A percentile compares a stretch with the other conserved stretches of the same genome.
Conservation (phyloP, 169 alveolate species). For the Pseudocohnilembus persalinus region DNA sequence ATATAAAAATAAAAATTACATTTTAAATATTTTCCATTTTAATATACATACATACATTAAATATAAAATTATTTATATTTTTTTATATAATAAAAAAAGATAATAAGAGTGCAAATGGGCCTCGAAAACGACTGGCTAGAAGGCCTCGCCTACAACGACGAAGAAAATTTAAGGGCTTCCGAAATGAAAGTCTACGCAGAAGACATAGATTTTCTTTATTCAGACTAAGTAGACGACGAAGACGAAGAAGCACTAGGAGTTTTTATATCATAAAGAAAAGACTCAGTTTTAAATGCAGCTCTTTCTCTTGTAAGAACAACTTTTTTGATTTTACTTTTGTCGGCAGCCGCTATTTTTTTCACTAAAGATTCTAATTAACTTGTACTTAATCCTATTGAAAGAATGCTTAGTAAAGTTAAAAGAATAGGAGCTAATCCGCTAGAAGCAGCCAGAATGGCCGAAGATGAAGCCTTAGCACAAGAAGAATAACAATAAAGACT, state of each 20-base stretch:
- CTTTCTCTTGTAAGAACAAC: slow-evolving; percentile 1
- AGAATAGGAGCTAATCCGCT: slow-evolving; percentile 79
- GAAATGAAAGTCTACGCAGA: not conserved
- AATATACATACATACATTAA: no score
- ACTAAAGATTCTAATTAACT: slow-evolving; percentile 67
- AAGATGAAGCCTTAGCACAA: slow-evolving; percentile 32
- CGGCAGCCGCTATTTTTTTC: slow-evolving; percentile 55
- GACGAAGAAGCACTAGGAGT: not conserved
- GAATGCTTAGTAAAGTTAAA: slow-evolving; percentile 77
- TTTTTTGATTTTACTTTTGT: not conserved
- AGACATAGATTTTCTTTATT: not conserved
- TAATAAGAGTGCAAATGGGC: not conserved
- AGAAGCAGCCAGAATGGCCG: slow-evolving; percentile 55
- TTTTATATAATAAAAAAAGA: no score
- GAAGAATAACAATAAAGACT: slow-evolving; percentile 31
- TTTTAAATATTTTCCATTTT: no score
- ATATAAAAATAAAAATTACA: no score
- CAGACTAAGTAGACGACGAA: not conserved
- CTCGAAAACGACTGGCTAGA: not conserved
- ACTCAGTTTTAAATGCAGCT: not conserved
- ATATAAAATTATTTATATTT: no score
- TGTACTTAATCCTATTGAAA: slow-evolving; percentile 81
- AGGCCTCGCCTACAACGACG: not conserved
- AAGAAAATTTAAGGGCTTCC: not conserved
- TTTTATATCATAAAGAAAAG: not conserved